Evolutionary conservation across 176 grass and related monocot genomes (phyloP).

Genomic region (maize (Zea mays)): DNA sequence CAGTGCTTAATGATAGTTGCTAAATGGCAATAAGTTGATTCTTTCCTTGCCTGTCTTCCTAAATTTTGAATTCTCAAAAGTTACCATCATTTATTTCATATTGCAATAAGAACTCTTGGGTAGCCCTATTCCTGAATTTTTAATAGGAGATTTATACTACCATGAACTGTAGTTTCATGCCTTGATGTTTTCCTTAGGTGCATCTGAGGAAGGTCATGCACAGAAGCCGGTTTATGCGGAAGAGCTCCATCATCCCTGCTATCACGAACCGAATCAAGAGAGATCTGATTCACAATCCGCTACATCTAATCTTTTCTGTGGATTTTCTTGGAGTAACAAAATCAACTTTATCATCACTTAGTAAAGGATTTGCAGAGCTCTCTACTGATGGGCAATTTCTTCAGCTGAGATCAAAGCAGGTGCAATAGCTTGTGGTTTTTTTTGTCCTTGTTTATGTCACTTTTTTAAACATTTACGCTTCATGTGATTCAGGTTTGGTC

Average conservation of each 20-base stretch:
- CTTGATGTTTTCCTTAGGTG: conserved; percentile 57
- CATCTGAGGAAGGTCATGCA: conserved; percentile 91
- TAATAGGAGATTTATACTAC: background rate
- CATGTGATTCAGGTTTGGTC: conserved; percentile 63
- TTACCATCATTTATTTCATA: background rate
- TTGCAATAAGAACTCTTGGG: conserved; percentile 19
- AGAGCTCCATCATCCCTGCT: conserved; percentile 78
- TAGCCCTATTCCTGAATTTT: conserved; percentile 20
- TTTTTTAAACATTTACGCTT: conserved; percentile 20
- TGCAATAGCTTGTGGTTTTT: conserved; percentile 40
- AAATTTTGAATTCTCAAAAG: background rate
- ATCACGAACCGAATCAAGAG: conserved; percentile 82
- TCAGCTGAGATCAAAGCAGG: conserved; percentile 91
- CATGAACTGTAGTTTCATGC: conserved; percentile 17
- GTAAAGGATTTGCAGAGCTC: conserved; percentile 98
- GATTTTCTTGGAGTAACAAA: conserved; percentile 95
- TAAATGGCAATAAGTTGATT: background rate
- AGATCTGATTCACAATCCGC: conserved; percentile 95
- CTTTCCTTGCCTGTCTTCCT: background rate
- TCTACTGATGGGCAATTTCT: conserved; percentile 96
- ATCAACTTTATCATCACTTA: conserved; percentile 92
- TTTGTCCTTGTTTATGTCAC: conserved; percentile 36
- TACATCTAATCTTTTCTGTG: conserved; percentile 94
- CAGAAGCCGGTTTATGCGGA: conserved; percentile 76
- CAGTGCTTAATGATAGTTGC: background rate